Evolutionary conservation across 2,329 filamentous ascomycete genomes (phyloP).

Genomic region (Mariannaea sp.): DNA sequence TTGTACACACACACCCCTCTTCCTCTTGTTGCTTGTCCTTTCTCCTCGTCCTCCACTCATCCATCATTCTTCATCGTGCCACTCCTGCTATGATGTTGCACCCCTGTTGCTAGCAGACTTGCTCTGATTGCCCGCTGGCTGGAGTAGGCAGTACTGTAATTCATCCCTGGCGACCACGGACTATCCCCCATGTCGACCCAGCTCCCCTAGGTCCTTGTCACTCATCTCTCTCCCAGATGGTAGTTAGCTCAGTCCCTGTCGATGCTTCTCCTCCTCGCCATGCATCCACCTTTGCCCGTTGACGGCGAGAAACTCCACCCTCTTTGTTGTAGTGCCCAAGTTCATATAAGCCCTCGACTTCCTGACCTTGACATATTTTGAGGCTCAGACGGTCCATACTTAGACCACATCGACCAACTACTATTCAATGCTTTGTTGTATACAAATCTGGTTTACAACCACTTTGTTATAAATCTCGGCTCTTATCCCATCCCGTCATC

Average conservation of each 20-base stretch:
- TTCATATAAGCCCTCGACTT: conserved; percentile 41
- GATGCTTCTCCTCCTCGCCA: conserved; percentile 37
- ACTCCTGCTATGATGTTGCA: conserved; percentile 34
- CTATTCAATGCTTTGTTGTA: conserved; percentile 32
- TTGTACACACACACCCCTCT: conserved; percentile 22
- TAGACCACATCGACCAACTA: conserved; percentile 35
- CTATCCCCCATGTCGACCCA: conserved; percentile 29
- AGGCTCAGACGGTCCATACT: conserved; percentile 41
- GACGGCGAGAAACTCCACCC: conserved; percentile 28
- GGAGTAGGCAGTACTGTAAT: conserved; percentile 30
- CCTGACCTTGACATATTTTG: conserved; percentile 38
- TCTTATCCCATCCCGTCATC: conserved; percentile 22
- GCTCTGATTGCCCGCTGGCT: conserved; percentile 35
- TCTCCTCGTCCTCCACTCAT: conserved; percentile 20
- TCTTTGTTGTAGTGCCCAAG: conserved; percentile 34
- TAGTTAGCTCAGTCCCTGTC: conserved; percentile 37
- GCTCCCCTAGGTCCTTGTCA: conserved; percentile 28
- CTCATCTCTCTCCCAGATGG: conserved; percentile 35
- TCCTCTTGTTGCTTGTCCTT: conserved; percentile 19
- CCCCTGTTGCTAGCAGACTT: conserved; percentile 30
- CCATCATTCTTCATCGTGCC: conserved; percentile 34
- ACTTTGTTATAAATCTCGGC: conserved; percentile 30
- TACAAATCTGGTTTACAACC: conserved; percentile 29
- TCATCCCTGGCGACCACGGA: conserved; percentile 34
- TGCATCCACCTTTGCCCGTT: conserved; percentile 33